Percentiles rank a stretch among this genome's conserved stretches.
Evolutionary conservation across 2,329 filamentous ascomycete genomes (phyloP).

Genomic region (Penicillium decumbens): DNA sequence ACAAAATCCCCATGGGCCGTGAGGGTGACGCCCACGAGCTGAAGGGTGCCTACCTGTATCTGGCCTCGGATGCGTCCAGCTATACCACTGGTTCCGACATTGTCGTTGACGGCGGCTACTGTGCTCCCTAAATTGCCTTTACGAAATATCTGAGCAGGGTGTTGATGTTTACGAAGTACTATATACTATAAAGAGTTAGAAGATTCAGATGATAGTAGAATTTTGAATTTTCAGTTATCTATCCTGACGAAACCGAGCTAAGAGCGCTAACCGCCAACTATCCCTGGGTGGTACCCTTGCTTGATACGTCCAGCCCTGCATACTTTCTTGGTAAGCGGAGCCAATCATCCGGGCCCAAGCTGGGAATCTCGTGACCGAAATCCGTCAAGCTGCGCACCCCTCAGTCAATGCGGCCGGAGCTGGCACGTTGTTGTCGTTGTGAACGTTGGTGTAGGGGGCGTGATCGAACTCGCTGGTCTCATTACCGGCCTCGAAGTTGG

Average conservation of each 20-base stretch:
- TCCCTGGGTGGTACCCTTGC: neutral
- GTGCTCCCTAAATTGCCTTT: slow-evolving; percentile 1
- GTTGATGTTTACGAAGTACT: neutral
- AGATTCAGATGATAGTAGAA: neutral
- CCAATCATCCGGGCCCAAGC: neutral
- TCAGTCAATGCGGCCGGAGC: neutral
- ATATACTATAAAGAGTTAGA: neutral
- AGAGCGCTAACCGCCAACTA: neutral
- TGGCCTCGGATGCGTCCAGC: slow-evolving; percentile 75
- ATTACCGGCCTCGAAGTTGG: neutral
- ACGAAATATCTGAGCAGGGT: neutral
- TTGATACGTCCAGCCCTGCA: neutral
- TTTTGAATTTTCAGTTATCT: neutral
- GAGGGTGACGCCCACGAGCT: slow-evolving; percentile 70
- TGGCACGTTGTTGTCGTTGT: neutral
- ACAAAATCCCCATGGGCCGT: slow-evolving; percentile 74
- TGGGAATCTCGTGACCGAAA: neutral
- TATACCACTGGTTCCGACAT: slow-evolving; percentile 75
- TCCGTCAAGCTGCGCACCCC: neutral
- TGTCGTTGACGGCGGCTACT: slow-evolving; percentile 70
- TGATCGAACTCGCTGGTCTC: neutral
- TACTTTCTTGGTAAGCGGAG: neutral
- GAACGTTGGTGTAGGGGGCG: neutral
- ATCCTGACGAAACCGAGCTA: neutral
- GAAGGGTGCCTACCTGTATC: slow-evolving; percentile 76